Percentiles rank a stretch among this genome's conserved stretches.
These are phyloP conservation scores for Jamesozyma spencerorum DNA, from an alignment of 805 yeast genomes.

Conservation along the genomic window DNA sequence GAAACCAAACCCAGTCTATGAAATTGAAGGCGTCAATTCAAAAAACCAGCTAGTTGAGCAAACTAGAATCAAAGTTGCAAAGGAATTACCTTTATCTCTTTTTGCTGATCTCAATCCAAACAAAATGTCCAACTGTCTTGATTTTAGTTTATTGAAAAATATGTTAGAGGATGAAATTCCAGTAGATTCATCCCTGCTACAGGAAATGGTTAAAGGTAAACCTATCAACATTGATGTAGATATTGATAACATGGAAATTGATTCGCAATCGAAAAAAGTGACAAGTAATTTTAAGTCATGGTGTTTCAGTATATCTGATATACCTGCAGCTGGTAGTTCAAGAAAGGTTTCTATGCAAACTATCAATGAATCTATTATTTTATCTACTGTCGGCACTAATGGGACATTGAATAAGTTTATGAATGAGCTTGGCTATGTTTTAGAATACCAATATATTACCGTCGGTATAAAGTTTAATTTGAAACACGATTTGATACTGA, in stretches of 20 bases:
- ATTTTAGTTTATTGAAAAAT: constrained; percentile 15
- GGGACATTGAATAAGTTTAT: constrained; percentile 34
- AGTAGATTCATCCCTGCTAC: constrained; percentile 6
- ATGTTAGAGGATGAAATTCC: constrained; percentile 12
- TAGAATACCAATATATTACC: constrained; percentile 34
- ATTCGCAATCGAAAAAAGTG: neutral
- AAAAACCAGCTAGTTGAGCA: constrained; percentile 28
- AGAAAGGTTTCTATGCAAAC: constrained; percentile 57
- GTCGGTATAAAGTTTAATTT: constrained; percentile 24
- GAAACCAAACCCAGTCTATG: constrained; percentile 23
- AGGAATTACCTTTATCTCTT: constrained; percentile 15
- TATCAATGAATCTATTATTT: constrained; percentile 43
- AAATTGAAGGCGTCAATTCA: constrained; percentile 20
- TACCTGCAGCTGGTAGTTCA: constrained; percentile 63
- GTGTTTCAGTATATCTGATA: constrained; percentile 60
- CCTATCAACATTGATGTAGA: neutral
- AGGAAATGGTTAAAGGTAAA: constrained; percentile 1
- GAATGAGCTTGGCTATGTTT: constrained; percentile 61
- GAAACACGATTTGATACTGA: constrained; percentile 24
- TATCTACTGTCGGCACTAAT: constrained; percentile 22
- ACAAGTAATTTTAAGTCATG: constrained; percentile 29
- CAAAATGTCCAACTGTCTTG: constrained; percentile 3
- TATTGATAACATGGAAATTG: constrained; percentile 4
- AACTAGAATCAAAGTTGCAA: constrained; percentile 24
- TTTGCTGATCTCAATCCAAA: neutral